Percentiles rank a stretch among this genome's conserved stretches.
Conservation (phyloP, 306 rosid species). For the Biancaea sappan region DNA sequence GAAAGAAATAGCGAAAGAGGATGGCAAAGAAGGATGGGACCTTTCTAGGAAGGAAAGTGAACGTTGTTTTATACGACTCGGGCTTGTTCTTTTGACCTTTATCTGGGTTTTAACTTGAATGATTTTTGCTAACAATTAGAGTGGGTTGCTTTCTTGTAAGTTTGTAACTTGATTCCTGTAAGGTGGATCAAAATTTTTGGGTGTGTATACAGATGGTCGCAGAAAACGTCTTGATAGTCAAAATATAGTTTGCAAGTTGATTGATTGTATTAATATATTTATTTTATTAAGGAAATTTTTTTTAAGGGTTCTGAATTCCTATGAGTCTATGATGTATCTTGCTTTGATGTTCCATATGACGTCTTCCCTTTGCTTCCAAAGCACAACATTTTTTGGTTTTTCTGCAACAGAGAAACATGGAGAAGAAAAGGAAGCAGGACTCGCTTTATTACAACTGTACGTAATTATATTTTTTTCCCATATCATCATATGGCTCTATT, state of each 20-base stretch:
- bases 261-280: constrained; percentile 36
- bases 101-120: background rate
- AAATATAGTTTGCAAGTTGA: constrained; percentile 8
- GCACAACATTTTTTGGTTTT: background rate
- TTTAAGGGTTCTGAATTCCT: constrained; percentile 17
- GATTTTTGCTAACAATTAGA: constrained; percentile 39
- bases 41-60: constrained; percentile 3
- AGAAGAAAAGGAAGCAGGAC: background rate
- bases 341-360: background rate
- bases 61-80: background rate
- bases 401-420: background rate
- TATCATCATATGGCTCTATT: background rate
- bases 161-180: constrained; percentile 37
- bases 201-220: constrained; percentile 32
- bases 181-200: constrained; percentile 40
- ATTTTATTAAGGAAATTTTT: background rate
- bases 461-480: background rate
- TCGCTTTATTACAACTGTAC: background rate
- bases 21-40: background rate
- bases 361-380: background rate
- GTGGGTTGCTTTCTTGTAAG: constrained; percentile 43
- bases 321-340: background rate
- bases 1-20: background rate
- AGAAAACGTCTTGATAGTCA: constrained; percentile 14
- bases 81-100: background rate